Evolutionary conservation across 306 rosid genomes (phyloP), one percentile per base, ranked within the genome.

Genomic region (Castanopsis chinensis): DNA sequence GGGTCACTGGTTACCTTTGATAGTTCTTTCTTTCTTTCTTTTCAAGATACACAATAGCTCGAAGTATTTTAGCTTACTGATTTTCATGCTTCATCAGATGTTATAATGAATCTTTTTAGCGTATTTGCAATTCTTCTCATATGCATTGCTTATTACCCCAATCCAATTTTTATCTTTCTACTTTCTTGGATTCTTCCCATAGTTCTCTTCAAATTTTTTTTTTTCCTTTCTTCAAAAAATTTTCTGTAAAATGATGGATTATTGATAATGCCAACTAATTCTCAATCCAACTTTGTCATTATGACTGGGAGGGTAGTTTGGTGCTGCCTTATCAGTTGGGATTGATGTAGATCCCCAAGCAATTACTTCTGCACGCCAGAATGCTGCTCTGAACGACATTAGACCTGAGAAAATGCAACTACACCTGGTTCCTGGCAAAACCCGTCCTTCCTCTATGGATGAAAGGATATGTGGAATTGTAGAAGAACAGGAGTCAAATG

Each of bases 281-380:
- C 69, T 49, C 41, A 27, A 52, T 77, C 70, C 75, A 72, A 79
- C 69, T 72, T 73, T 85, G 52, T 33, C 56, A 72, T 73, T 76
- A 21, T 67, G 59, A 67, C 67, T 74, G 72, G 61, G 56, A 56
- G 32, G 23, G 67, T 86, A 94, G 99, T 85, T 94, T 65, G 97
- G 99, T 69, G 94, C 97, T 78, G 88, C 95, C 80, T 76, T 79
- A 53, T 91, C 95, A 15, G 88, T 91, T 72, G 99, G 97, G 79
- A 80, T 91, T 76, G 99, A 94, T 84, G 59, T 92, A 79, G 99
- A 94, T 82, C 86, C 91, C 2, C 78, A 78, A 81, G 99, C 99
- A 74, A 91, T 94, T 85, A 78, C 85, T 49, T 88, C 95, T 71
- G 93, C 97, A 70, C 70, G 82, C 78, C 85, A 87, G 83, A 94